Evolutionary conservation across 208 protist genomes (phyloP), one percentile per base, ranked within the genome.

Genomic region (Vickermania spadyakhi): DNA sequence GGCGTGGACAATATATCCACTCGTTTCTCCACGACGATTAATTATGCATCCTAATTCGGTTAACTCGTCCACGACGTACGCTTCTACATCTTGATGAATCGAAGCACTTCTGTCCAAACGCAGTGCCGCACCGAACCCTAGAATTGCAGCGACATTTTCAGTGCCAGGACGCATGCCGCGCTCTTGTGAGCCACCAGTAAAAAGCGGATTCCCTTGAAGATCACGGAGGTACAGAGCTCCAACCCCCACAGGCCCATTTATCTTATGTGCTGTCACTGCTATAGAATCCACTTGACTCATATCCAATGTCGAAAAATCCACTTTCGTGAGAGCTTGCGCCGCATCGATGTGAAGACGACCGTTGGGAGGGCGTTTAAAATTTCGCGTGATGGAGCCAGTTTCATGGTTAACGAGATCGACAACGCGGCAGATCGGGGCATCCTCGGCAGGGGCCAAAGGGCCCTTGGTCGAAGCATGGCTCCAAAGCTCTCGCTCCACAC

Each of bases 371-470:
- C 75, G 74, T n/a, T 49, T 58, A 25, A 88, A 66, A 25, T 69
- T 61, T 45, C 68, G 68, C 53, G 71, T 71, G 22, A 91, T 54
- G 56, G 70, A 80, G 30, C 84, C 84, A 23, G 80, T 87, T 58
- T 91, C 84, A 68, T 91, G 84, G 58, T 91, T 86, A 13, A 91
- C 84, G 21, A 88, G 66, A 56, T 91, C 84, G 21, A 91, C 59
- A 52, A 86, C 80, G 50, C 67, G 68, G 58, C 86, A 77, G 0
- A 74, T 31, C 14, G 31, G 50, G 0, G 69, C 73, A 36, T 58
- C 69, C 13, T 62, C 73, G 1, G 26, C 11, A 31, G 30, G 27
- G 59, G 68, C 60, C 50, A 66, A 62, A 14, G 28, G 25, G 22
- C 36, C 58, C 22, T 28, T 62, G 4, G 80, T 88, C 13, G 80